Evolutionary conservation across 306 rosid species (phyloP).

Genomic region (Prunus mume): DNA sequence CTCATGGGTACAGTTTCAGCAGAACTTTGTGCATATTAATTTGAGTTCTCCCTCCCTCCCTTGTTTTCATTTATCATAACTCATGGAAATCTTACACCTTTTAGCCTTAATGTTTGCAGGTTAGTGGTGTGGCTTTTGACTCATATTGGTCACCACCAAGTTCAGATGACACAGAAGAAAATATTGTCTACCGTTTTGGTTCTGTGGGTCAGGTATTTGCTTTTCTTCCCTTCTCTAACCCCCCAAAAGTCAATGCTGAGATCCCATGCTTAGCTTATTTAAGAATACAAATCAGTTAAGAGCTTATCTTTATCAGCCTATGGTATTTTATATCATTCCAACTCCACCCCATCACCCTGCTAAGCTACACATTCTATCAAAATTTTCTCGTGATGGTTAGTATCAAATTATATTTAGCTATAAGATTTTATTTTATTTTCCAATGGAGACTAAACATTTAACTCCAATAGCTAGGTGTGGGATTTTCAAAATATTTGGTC

Average conservation of each 20-base stretch:
- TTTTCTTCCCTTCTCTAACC: background rate
- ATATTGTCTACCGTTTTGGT: conserved; percentile 83
- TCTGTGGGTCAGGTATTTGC: conserved; percentile 93
- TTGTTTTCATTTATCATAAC: background rate
- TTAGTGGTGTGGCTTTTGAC: conserved; percentile 97
- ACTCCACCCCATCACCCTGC: background rate
- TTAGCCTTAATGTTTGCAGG: conserved; percentile 47
- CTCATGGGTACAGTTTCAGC: conserved; percentile 75
- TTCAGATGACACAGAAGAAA: conserved; percentile 70
- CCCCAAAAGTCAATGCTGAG: background rate
- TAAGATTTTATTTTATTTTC: background rate
- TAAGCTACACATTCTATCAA: background rate
- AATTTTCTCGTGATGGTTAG: background rate
- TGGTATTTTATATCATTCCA: background rate
- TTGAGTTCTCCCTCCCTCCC: background rate
- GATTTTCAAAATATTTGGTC: background rate
- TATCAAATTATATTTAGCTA: background rate
- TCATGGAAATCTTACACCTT: conserved; percentile 5
- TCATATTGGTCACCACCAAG: conserved; percentile 93
- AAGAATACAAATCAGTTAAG: background rate
- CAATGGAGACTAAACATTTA: background rate
- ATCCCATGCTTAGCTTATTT: background rate
- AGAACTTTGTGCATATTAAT: background rate
- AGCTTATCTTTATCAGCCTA: background rate
- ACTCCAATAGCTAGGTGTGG: background rate